These are phyloP conservation scores for Fusarium tjaetaba DNA, from an alignment of 2,329 filamentous ascomycete species.

Conservation along the genomic window DNA sequence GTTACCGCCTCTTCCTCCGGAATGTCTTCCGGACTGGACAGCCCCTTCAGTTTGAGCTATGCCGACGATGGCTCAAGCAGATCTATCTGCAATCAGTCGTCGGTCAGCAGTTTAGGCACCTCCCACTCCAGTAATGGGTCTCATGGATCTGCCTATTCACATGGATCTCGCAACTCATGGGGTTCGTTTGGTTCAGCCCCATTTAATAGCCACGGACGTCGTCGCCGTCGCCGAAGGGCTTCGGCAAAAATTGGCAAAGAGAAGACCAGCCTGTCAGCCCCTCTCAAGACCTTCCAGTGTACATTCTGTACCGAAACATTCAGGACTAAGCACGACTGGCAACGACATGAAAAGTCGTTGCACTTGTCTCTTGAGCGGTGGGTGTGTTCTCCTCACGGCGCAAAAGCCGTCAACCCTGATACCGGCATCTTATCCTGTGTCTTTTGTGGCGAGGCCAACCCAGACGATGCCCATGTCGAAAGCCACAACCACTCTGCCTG, in stretches of 20 bases:
- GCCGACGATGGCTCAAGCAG: conserved; percentile 70
- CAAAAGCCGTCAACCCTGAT: conserved; percentile 65
- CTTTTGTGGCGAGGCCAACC: conserved; percentile 67
- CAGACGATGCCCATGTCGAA: conserved; percentile 65
- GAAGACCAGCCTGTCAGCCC: conserved; percentile 50
- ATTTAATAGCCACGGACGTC: conserved; percentile 56
- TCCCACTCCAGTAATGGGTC: conserved; percentile 69
- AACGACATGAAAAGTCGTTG: conserved; percentile 75
- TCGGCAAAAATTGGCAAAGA: conserved; percentile 52
- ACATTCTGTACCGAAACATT: conserved; percentile 77
- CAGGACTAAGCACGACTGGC: conserved; percentile 75
- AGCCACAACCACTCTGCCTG: conserved; percentile 71
- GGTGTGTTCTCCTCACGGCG: conserved; percentile 70
- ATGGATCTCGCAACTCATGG: conserved; percentile 66
- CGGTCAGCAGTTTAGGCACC: conserved; percentile 68
- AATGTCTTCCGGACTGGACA: conserved; percentile 65
- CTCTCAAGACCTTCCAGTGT: conserved; percentile 70
- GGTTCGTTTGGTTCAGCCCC: conserved; percentile 60
- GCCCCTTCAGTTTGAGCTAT: conserved; percentile 65
- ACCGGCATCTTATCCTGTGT: conserved; percentile 67
- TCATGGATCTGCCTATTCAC: conserved; percentile 67
- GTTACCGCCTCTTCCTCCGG: conserved; percentile 64
- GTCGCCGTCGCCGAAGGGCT: conserved; percentile 59
- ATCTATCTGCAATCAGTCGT: conserved; percentile 68
- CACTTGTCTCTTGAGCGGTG: conserved; percentile 72